Base-by-base conservation (phyloP, 176 grass and related monocot species). In the Elymus sibiricus region DNA sequence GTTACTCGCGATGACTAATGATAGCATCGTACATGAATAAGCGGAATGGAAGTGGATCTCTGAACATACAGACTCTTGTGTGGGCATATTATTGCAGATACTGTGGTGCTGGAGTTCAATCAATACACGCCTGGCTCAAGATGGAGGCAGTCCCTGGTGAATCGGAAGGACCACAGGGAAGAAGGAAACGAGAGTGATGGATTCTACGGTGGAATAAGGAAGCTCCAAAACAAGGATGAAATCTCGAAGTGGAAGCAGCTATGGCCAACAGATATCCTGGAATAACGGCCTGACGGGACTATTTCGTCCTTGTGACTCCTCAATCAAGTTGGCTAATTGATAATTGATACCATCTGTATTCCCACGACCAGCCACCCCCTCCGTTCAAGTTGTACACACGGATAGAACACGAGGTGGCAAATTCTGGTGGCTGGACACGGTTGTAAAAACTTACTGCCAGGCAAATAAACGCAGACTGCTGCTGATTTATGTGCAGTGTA, bases 161-260 rank as follows among this genome's bases (percentile, higher is more conserved):
- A 84, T 39, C 74, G 97, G 38, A 96, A 89, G 82, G 82, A 89
- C 70, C 92, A 95, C 82, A 92, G 77, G 70, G 97, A 98, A 82
- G 92, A 94, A 83, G 97, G 92, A 34, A 96, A 96, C 1, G 97
- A 95, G 82, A 91, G 86, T 0, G 97, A 96, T 2, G 97, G 97
- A 25, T 98, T 98, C 58, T 98, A 98, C 8, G 97, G 97, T 34
- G 97, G 97, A 10, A 81, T 98, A 79, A 78, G 97, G 84, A 98
- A 90, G 82, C 88, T 98, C 28, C 79, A 60, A 13, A 53, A 77
- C 86, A 88, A 98, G 86, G 84, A 94, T 63, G 94, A 94, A 65
- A 94, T 94, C 42, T 88, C 90, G 6, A 94, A 91, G 71, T 98
- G 97, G 97, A 89, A 83, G 60, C 88, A 91, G 77, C 86, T 94